Base-by-base conservation (phyloP, 805 yeast genomes). In the Grigorovia yakushimaensis region DNA sequence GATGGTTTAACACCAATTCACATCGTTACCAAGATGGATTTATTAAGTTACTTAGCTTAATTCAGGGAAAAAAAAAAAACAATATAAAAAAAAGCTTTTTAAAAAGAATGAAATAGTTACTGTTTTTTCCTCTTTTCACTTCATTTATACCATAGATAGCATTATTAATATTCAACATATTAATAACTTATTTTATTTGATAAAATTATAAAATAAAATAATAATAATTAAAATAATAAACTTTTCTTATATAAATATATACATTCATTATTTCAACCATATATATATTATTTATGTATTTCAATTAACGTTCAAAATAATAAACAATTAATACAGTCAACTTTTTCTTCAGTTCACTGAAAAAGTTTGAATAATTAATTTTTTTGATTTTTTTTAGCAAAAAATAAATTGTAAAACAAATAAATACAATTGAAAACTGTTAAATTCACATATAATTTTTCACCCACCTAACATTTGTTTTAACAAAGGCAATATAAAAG, bases 11-110 rank as follows among this genome's bases (percentile, higher is more conserved):
- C 76, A 59, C 93, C 95, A 43, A 73, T 84, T 42, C 91, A 86
- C 64, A 82, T 86, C 50, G 95, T 85, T 49, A 86, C 95, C 50
- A 86, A 86, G 73, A 91, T 86, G 60, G 95, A 86, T 66, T 73
- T 86, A 64, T 72, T 86, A 57, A 76, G 83, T 50, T 72, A 69
- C 54, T 62, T 70, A 48, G 61, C 67, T 47, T 61, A 52, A 54
- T 17, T 24, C 10, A 15, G n/a, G n/a, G n/a, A n/a, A n/a, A n/a
- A 35, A 17, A 15, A 35, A 17, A 2, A 35, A 15, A 35, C 38
- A 35, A 35, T 35, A 35, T 35, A 15, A 35, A 35, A 15, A 35
- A 17, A 35, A 15, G n/a, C 38, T n/a, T n/a, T n/a, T n/a, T n/a
- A n/a, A n/a, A n/a, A n/a, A n/a, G n/a, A n/a, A n/a, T n/a, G n/a